phyloP scores from a whole-genome alignment of 2,329 filamentous ascomycete genomes.

The Pyricularia pennisetigena region DNA sequence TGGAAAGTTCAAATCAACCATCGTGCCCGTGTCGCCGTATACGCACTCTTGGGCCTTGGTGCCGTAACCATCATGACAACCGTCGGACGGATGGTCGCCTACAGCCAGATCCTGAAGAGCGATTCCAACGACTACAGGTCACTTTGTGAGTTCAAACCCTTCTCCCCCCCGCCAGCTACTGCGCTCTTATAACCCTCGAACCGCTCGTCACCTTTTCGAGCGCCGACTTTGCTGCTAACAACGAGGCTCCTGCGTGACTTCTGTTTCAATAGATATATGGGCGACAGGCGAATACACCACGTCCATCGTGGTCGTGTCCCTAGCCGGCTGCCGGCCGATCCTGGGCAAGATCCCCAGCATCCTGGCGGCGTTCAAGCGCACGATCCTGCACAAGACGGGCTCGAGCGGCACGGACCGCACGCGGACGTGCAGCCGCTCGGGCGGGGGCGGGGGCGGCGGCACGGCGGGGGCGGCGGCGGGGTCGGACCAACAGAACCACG shows the following conservation, averaged over 20 bases:
- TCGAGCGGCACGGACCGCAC: background rate
- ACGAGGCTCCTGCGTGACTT: too few species aligned
- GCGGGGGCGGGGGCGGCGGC: background rate
- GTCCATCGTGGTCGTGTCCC: background rate
- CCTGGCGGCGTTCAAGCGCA: background rate
- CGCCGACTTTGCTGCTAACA: too few species aligned
- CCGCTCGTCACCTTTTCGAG: too few species aligned
- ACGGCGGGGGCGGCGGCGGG: background rate
- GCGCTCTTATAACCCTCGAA: too few species aligned
- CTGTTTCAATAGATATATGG: background rate
- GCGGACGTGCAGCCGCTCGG: background rate
- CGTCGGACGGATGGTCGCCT: background rate
- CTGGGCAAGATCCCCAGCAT: constrained; percentile 1
- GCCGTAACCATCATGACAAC: background rate
- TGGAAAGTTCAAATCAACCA: background rate
- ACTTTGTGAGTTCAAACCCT: background rate
- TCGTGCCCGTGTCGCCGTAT: background rate
- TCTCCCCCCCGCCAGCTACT: too few species aligned
- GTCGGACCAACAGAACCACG: background rate
- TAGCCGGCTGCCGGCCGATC: background rate
- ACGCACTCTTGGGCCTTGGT: background rate
- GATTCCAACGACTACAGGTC: background rate
- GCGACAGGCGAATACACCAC: background rate
- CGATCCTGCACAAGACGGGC: background rate
- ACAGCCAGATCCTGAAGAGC: background rate